Evolutionary conservation across 768 basidiomycete species (phyloP), one percentile per base, ranked within the genome.

Genomic region (Neoboletus subvelutipes): DNA sequence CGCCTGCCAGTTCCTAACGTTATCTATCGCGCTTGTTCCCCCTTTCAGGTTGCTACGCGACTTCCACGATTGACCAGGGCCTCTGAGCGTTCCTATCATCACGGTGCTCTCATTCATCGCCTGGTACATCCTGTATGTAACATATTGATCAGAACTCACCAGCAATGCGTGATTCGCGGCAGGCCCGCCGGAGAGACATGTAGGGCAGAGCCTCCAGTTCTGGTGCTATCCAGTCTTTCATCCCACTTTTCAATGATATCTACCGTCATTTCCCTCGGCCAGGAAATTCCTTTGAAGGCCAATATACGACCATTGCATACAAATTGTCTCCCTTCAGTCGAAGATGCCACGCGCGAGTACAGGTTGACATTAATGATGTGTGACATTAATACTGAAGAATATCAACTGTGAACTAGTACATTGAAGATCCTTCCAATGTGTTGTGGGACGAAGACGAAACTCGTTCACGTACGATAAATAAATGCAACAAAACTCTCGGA

Each of bases 331-430:
- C n/a, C 5, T 29, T 42, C 31, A 24, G 24, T 26, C 40, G 12
- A 45, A 42, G 26, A 41, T 31, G 13, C 56, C 45, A 40, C n/a
- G 46, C 58, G 55, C 58, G 55, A 62, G 47, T 71, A 70, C 64
- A 67, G 20, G 22, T 58, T 60, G 51, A 56, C 56, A 73, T 69
- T 73, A 72, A 64, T 60, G 63, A 65, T 60, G 65, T 50, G 57
- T 71, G 70, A 66, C 68, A 72, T 72, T 72, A 67, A 64, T 68
- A 64, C 59, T 57, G 50, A 45, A 59, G 45, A 48, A 37, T 65
- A 69, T 59, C 63, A 56, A 59, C 42, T 61, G 61, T 53, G 58
- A 63, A 66, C 63, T 64, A 71, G 50, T 72, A 73, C 72, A 73
- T 54, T 59, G 61, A 67, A 68, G 59, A 59, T 60, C 57, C 63